These are phyloP conservation scores for Paecilomyces sp. DNA, from an alignment of 2,329 filamentous ascomycete species.

Conservation along the genomic window DNA sequence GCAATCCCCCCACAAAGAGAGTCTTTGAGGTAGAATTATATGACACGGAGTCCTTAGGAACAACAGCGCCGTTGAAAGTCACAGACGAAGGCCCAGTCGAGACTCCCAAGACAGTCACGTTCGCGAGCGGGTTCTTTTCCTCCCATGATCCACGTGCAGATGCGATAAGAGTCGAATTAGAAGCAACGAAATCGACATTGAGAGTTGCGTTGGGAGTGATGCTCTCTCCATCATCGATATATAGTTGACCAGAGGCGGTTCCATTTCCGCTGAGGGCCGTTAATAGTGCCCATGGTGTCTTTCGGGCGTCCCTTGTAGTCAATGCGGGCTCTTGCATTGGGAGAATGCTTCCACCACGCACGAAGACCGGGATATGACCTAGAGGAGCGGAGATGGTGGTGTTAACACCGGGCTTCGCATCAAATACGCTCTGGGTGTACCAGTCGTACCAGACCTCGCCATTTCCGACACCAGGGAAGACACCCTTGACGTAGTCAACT, in stretches of 20 bases:
- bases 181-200: constrained; percentile 45
- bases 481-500: constrained; percentile 56
- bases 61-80: constrained; percentile 42
- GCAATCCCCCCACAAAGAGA: constrained; percentile 46
- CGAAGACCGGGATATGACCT: constrained; percentile 63
- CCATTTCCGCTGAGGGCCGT: constrained; percentile 52
- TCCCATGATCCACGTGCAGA: constrained; percentile 45
- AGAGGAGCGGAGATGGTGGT: constrained; percentile 55
- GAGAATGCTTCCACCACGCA: constrained; percentile 62
- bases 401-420: constrained; percentile 47
- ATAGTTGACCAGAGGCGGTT: constrained; percentile 54
- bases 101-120: constrained; percentile 58
- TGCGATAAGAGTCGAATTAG: constrained; percentile 40
- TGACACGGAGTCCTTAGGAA: constrained; percentile 39
- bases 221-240: constrained; percentile 70
- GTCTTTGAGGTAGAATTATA: constrained; percentile 44
- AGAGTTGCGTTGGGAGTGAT: constrained; percentile 50
- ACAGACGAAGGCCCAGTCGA: constrained; percentile 36
- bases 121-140: constrained; percentile 53
- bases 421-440: constrained; percentile 59
- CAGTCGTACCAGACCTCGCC: constrained; percentile 69
- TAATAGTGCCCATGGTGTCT: constrained; percentile 61
- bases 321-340: constrained; percentile 62
- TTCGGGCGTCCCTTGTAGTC: constrained; percentile 57
- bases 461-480: constrained; percentile 59